phyloP scores from a whole-genome alignment of 805 yeast genomes.

The Yarrowia sp. region DNA sequence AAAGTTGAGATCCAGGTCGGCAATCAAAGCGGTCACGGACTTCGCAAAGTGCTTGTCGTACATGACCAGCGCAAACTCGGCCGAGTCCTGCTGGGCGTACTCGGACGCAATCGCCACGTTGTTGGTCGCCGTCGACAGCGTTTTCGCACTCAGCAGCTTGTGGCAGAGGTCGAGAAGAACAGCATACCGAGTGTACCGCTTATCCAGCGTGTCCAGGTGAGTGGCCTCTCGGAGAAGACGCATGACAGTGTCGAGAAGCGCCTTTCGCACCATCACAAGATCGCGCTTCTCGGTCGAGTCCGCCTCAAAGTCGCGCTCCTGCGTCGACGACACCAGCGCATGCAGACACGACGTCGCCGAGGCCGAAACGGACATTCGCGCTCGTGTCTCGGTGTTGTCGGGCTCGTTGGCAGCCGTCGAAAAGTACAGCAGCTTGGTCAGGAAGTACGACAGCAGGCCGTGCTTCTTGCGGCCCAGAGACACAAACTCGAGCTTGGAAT shows the following conservation, averaged over 20 bases:
- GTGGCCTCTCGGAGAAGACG: constrained; percentile 47
- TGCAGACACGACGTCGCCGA: constrained; percentile 60
- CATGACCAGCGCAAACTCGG: constrained; percentile 60
- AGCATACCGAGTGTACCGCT: constrained; percentile 53
- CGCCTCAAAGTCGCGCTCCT: constrained; percentile 42
- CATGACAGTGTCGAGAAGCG: constrained; percentile 64
- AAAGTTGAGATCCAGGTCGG: constrained; percentile 69
- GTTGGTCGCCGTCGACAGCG: constrained; percentile 29
- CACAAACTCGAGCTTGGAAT: constrained; percentile 63
- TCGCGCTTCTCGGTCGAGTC: constrained; percentile 39
- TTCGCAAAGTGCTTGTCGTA: constrained; percentile 56
- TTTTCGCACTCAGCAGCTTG: constrained; percentile 36
- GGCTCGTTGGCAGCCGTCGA: constrained; percentile 41
- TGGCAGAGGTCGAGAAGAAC: constrained; percentile 51
- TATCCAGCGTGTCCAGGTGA: constrained; percentile 42
- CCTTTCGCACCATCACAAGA: constrained; percentile 70
- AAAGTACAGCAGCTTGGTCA: constrained; percentile 69
- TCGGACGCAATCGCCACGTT: constrained; percentile 21
- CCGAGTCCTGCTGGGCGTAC: constrained; percentile 48
- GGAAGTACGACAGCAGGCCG: constrained; percentile 70
- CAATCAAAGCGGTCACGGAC: constrained; percentile 56
- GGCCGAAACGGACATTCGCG: constrained; percentile 52
- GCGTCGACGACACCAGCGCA: constrained; percentile 60
- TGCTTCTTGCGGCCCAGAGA: constrained; percentile 37
- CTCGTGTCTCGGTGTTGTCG: constrained; percentile 37